A percentile compares a stretch with the other conserved stretches of the same genome.
These are phyloP conservation scores for Cordia subcordata DNA, from an alignment of 257 asterid genomes.

Conservation along the genomic window DNA sequence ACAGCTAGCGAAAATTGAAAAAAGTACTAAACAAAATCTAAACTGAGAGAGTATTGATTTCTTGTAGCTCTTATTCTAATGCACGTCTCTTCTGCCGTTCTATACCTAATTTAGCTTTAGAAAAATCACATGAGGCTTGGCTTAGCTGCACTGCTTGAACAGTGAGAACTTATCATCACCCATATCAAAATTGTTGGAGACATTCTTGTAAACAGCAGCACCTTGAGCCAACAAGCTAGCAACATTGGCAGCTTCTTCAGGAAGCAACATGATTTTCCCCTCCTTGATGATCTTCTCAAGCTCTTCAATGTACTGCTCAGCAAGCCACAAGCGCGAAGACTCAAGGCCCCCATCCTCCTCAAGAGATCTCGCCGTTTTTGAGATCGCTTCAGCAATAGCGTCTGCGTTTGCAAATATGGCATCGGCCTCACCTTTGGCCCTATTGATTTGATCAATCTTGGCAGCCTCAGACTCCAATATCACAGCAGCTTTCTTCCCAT, in stretches of 20 bases:
- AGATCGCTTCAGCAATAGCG: background rate
- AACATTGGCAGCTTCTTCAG: conserved; percentile 6
- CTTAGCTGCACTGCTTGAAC: too few species aligned
- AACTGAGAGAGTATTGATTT: too few species aligned
- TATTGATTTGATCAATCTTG: conserved; percentile 11
- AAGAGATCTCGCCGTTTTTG: background rate
- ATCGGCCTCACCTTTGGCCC: conserved; percentile 15
- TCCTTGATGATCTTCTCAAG: conserved; percentile 9
- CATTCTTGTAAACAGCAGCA: conserved; percentile 4
- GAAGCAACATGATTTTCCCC: background rate
- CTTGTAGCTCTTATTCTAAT: too few species aligned
- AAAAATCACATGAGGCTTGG: too few species aligned
- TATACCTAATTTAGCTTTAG: too few species aligned
- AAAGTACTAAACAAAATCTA: too few species aligned
- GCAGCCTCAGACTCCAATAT: conserved; percentile 16
- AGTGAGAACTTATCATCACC: too few species aligned
- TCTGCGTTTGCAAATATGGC: conserved; percentile 8
- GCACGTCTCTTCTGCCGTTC: too few species aligned
- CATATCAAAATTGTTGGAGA: background rate
- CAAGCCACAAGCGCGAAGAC: conserved; percentile 7
- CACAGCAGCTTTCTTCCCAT: conserved; percentile 13
- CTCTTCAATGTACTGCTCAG: conserved; percentile 15
- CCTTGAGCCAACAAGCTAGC: conserved; percentile 2
- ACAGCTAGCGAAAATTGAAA: too few species aligned
- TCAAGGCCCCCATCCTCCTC: background rate